phyloP scores from a whole-genome alignment of 169 alveolate species.

The Eimeria maxima region DNA sequence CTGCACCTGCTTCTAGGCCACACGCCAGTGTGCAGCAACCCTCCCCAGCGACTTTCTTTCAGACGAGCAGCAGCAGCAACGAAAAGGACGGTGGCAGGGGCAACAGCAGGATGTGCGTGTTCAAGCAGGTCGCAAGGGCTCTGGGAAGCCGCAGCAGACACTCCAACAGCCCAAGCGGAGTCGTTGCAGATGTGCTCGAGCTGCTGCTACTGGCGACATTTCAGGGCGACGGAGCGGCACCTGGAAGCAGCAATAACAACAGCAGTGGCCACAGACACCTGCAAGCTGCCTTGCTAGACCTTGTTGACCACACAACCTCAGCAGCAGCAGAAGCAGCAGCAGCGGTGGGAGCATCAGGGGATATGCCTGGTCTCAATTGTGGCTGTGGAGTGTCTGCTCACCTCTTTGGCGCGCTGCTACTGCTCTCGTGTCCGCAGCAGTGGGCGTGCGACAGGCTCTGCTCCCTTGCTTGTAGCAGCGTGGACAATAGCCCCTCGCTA shows the following conservation, averaged over 20 bases:
- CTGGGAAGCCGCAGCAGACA: slow-evolving; percentile 23
- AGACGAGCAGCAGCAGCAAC: slow-evolving; percentile 3
- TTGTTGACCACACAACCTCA: slow-evolving; percentile 38
- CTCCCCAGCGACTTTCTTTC: background rate
- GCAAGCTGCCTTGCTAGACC: background rate
- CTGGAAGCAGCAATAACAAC: slow-evolving; percentile 22
- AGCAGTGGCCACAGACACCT: background rate
- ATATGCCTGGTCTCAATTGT: background rate
- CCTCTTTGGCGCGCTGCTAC: slow-evolving; percentile 58
- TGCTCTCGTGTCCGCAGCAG: slow-evolving; percentile 71
- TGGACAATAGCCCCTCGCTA: background rate
- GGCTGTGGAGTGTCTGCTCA: slow-evolving; percentile 12
- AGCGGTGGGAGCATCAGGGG: background rate
- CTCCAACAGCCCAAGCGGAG: slow-evolving; percentile 29
- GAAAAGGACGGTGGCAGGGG: slow-evolving; percentile 32
- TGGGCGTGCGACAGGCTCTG: slow-evolving; percentile 18
- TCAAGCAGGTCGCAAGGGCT: slow-evolving; percentile 1
- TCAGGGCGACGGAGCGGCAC: slow-evolving; percentile 54
- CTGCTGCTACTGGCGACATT: slow-evolving; percentile 68
- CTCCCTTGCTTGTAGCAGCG: slow-evolving; percentile 51
- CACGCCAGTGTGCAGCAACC: slow-evolving; percentile 9
- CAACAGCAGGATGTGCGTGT: slow-evolving; percentile 2
- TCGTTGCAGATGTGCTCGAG: slow-evolving; percentile 65
- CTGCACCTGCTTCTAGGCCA: slow-evolving; percentile 23
- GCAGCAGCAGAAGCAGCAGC: slow-evolving; percentile 61